Evolutionary conservation across 2,329 filamentous ascomycete species (phyloP).

Genomic region (Juglanconis oblonga): DNA sequence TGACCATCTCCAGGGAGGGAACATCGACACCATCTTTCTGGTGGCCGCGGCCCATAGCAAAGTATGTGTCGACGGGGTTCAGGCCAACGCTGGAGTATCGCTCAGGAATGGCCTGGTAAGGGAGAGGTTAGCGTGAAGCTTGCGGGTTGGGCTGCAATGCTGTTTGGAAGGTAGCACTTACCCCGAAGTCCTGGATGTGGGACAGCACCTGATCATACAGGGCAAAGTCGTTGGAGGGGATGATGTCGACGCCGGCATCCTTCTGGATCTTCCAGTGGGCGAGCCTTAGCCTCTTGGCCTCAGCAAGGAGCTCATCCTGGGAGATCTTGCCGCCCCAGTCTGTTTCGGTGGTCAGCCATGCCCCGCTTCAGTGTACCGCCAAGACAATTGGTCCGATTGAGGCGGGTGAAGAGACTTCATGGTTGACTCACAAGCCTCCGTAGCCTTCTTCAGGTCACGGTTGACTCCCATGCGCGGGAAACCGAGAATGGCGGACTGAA

Average conservation of each 20-base stretch:
- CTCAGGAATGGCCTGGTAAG: constrained; percentile 74
- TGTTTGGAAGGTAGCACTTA: constrained; percentile 44
- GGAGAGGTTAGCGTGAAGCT: constrained; percentile 15
- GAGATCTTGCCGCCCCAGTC: constrained; percentile 93
- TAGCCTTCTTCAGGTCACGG: constrained; percentile 99
- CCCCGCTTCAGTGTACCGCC: constrained; percentile 9
- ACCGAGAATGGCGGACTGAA: constrained; percentile 79
- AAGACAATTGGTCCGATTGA: background rate
- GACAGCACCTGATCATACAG: constrained; percentile 97
- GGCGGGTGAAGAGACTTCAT: constrained; percentile 31
- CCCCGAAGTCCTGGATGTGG: constrained; percentile 97
- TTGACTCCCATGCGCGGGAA: constrained; percentile 98
- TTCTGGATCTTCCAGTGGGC: constrained; percentile 99
- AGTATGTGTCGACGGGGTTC: constrained; percentile 91
- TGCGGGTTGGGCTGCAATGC: no score
- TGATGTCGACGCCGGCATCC: constrained; percentile 93
- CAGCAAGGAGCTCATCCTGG: constrained; percentile 82
- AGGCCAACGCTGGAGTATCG: constrained; percentile 91
- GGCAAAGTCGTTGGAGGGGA: constrained; percentile 99
- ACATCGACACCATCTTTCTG: constrained; percentile 95
- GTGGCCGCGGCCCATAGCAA: constrained; percentile 98
- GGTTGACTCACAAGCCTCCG: constrained; percentile 73
- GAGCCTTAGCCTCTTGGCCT: constrained; percentile 94
- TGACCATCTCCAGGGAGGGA: constrained; percentile 96
- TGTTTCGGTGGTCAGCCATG: constrained; percentile 22